A percentile compares a stretch with the other conserved stretches of the same genome.
phyloP scores from a whole-genome alignment of 2,329 filamentous ascomycete genomes.

The Pyrenophora graminea region DNA sequence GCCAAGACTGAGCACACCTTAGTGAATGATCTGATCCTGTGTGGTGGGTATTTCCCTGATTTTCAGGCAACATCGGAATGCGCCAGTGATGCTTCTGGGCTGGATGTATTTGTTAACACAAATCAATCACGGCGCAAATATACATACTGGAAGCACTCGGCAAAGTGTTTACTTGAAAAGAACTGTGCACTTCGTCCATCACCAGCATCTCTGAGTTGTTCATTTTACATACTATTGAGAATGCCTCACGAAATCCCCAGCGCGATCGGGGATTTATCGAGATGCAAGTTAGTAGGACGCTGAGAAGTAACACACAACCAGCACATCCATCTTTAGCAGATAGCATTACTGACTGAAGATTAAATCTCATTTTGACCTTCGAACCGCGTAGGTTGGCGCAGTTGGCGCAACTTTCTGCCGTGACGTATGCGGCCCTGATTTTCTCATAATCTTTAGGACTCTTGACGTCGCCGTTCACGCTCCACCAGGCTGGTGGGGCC shows the following conservation, averaged over 20 bases:
- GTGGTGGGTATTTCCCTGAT: not conserved
- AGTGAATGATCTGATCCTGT: slow-evolving; percentile 1
- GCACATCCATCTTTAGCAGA: slow-evolving; percentile 6
- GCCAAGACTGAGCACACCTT: not conserved
- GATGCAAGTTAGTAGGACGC: not conserved
- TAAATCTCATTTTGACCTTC: not conserved
- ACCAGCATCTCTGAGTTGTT: not conserved
- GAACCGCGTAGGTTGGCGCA: not conserved
- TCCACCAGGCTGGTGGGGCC: slow-evolving; percentile 8
- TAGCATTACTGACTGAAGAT: too few relatives aligned
- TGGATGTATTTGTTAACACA: not conserved
- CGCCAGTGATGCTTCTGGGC: not conserved
- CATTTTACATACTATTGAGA: too few relatives aligned
- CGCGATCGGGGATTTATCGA: not conserved
- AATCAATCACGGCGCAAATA: too few relatives aligned
- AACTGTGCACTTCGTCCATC: too few relatives aligned
- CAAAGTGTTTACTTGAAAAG: too few relatives aligned
- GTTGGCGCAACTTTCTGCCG: not conserved
- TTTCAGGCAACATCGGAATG: not conserved
- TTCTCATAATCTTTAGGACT: not conserved
- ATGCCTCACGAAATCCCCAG: too few relatives aligned
- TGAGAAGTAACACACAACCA: slow-evolving; percentile 2
- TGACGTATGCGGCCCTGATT: slow-evolving; percentile 4
- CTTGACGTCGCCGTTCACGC: not conserved
- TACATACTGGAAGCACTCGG: too few relatives aligned